A percentile compares a stretch with the other conserved stretches of the same genome.
Evolutionary conservation across 2,329 filamentous ascomycete genomes (phyloP).

Genomic region (Nothopassalora personata): DNA sequence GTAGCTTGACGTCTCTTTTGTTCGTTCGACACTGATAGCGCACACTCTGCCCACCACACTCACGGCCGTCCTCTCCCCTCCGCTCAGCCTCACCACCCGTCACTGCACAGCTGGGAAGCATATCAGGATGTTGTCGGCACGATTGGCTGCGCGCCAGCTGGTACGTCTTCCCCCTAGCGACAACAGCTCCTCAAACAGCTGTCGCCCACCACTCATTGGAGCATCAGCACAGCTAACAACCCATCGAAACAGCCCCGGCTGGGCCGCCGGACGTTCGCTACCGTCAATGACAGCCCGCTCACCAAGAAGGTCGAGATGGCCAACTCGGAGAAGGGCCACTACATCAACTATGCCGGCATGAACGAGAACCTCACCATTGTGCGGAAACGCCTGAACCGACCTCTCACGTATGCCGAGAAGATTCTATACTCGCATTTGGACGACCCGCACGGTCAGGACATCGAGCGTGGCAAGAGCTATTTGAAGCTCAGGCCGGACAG

Average conservation of each 20-base stretch:
- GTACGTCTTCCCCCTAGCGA: conserved; percentile 29
- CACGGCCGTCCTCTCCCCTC: conserved; percentile 19
- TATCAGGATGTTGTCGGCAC: conserved; percentile 34
- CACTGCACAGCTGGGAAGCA: conserved; percentile 19
- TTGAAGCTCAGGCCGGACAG: conserved; percentile 94
- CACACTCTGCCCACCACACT: background rate
- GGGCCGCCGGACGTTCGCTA: conserved; percentile 66
- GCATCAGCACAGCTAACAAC: conserved; percentile 16
- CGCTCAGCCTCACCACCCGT: conserved; percentile 10
- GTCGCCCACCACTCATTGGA: conserved; percentile 5
- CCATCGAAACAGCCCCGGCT: conserved; percentile 24
- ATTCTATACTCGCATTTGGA: conserved; percentile 98
- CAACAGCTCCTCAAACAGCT: conserved; percentile 10
- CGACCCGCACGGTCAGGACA: conserved; percentile 91
- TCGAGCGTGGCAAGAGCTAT: conserved; percentile 92
- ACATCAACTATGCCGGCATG: conserved; percentile 99
- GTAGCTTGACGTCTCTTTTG: conserved; percentile 6
- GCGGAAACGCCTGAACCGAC: conserved; percentile 80
- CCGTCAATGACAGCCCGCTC: conserved; percentile 77
- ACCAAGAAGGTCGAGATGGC: conserved; percentile 97
- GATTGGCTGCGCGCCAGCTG: conserved; percentile 37
- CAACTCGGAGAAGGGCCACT: conserved; percentile 92
- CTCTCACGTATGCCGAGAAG: conserved; percentile 95
- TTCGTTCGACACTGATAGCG: conserved; percentile 9
- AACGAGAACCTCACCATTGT: conserved; percentile 93